Evolutionary conservation across 2,329 filamentous ascomycete species (phyloP).

Genomic region (Monilinia aucupariae): DNA sequence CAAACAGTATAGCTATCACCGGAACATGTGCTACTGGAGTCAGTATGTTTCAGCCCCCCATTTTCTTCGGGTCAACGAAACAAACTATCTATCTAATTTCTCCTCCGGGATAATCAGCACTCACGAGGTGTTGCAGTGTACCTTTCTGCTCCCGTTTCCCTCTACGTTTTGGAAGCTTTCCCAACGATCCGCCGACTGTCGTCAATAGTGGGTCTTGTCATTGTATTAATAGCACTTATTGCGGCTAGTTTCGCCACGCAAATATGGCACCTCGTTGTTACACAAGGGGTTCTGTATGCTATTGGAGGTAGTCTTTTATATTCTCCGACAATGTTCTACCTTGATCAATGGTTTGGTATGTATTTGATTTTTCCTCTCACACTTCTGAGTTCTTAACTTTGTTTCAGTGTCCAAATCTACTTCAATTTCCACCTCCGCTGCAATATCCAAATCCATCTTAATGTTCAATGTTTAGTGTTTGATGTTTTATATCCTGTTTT

Average conservation of each 20-base stretch:
- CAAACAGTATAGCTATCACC: constrained; percentile 41
- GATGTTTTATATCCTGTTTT: background rate
- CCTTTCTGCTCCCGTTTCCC: constrained; percentile 25
- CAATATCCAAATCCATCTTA: background rate
- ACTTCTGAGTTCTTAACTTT: background rate
- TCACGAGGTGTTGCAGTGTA: constrained; percentile 20
- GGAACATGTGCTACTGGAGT: constrained; percentile 35
- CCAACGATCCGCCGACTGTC: constrained; percentile 33
- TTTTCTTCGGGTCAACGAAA: background rate
- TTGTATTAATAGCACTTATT: constrained; percentile 36
- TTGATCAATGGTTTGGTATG: constrained; percentile 44
- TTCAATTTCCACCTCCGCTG: background rate
- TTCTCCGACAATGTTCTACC: constrained; percentile 38
- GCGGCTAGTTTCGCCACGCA: constrained; percentile 41
- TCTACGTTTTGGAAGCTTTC: constrained; percentile 28
- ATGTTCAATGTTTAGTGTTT: background rate
- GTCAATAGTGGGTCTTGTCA: constrained; percentile 36
- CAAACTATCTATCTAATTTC: too few species aligned
- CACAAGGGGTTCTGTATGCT: constrained; percentile 44
- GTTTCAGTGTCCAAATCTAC: background rate
- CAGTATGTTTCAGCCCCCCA: constrained; percentile 4
- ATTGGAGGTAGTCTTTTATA: constrained; percentile 41
- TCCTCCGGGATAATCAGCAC: background rate
- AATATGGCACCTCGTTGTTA: constrained; percentile 41
- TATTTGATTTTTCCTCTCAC: background rate